These are phyloP conservation scores for Suillus subaureus DNA, from an alignment of 768 basidiomycete genomes.

Conservation along the genomic window DNA sequence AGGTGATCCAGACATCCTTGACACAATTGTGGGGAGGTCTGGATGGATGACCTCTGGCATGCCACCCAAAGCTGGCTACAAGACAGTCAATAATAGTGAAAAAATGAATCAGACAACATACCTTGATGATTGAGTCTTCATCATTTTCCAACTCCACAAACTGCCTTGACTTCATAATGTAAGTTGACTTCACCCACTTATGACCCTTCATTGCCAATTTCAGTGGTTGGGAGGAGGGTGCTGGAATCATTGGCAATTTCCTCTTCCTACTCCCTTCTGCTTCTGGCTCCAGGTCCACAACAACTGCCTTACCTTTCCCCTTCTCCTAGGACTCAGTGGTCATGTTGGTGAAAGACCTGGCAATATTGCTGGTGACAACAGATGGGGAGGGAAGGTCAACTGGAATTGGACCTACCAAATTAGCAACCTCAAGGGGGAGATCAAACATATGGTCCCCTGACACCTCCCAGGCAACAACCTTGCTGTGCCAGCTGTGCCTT, in stretches of 20 bases:
- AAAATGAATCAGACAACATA: not conserved
- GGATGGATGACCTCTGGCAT: not conserved
- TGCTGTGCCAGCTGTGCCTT: not conserved
- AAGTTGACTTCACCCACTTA: not conserved
- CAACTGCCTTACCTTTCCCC: too few species aligned
- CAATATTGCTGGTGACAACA: too few species aligned
- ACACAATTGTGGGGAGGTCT: not conserved
- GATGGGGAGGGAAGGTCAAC: not conserved
- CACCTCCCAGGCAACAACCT: not conserved
- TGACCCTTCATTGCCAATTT: not conserved
- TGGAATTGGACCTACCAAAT: too few species aligned
- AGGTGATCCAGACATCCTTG: fast-evolving
- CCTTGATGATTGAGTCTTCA: not conserved
- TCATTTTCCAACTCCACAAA: not conserved
- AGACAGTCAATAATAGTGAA: not conserved
- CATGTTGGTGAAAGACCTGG: fast-evolving
- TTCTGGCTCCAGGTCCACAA: too few species aligned
- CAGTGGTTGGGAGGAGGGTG: not conserved
- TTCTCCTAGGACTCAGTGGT: too few species aligned
- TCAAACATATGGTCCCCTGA: not conserved
- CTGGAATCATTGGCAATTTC: not conserved
- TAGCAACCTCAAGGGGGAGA: too few species aligned
- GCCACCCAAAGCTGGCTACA: not conserved
- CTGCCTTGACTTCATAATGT: not conserved
- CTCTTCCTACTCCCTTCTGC: too few species aligned